These are phyloP conservation scores for Medicago ruthenica DNA, from an alignment of 306 rosid species.

Conservation along the genomic window DNA sequence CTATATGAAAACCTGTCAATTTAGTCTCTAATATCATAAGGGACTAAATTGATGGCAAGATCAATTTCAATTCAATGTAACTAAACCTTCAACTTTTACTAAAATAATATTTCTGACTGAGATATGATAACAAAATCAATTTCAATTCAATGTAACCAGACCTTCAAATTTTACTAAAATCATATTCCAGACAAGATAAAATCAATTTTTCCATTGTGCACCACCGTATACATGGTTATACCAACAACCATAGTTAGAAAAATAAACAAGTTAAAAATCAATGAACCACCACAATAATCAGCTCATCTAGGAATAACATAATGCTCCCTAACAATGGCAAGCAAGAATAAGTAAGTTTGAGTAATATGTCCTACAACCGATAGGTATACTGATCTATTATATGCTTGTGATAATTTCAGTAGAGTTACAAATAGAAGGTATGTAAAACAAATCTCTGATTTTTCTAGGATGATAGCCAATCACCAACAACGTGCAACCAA, in stretches of 20 bases:
- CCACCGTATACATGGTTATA: neutral
- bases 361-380: slow-evolving; percentile 11
- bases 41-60: too few species aligned
- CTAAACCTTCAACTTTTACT: too few species aligned
- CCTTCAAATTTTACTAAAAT: neutral
- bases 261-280: neutral
- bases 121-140: neutral
- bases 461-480: neutral
- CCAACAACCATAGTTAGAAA: neutral
- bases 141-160: neutral
- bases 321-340: slow-evolving; percentile 7
- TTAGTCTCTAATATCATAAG: too few species aligned
- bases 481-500: neutral
- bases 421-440: neutral
- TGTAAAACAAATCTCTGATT: neutral
- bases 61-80: too few species aligned
- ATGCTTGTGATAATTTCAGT: slow-evolving; percentile 1
- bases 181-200: neutral
- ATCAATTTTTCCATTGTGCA: neutral
- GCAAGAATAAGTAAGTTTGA: neutral
- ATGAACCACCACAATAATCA: neutral
- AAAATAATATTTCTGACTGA: too few species aligned
- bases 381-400: neutral
- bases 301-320: neutral
- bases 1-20: too few species aligned